Percentiles rank a stretch among this genome's conserved stretches.
phyloP scores from a whole-genome alignment of 306 rosid genomes.

The Begonia fuchsioides region DNA sequence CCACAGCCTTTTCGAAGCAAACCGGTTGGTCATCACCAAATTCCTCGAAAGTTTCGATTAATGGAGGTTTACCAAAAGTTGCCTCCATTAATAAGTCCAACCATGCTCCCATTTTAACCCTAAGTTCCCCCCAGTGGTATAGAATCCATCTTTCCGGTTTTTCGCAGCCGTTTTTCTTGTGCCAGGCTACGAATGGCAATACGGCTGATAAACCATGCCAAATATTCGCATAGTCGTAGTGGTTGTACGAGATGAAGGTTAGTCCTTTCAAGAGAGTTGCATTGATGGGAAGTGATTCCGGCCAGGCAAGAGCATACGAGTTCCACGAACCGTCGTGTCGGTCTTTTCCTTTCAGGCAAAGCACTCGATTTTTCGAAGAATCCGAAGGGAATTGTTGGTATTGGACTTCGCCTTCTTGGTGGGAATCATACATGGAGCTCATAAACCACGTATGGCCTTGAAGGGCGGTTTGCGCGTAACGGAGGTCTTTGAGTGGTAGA shows the following conservation, averaged over 20 bases:
- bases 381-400: conserved; percentile 53
- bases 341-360: conserved; percentile 47
- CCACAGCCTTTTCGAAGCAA: conserved; percentile 51
- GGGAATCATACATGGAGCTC: conserved; percentile 49
- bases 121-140: conserved; percentile 58
- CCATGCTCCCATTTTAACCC: conserved; percentile 36
- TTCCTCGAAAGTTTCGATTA: conserved; percentile 24
- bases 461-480: conserved; percentile 22
- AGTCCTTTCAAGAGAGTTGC: conserved; percentile 39
- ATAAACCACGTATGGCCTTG: conserved; percentile 67
- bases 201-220: conserved; percentile 53
- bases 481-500: conserved; percentile 55
- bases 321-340: conserved; percentile 57
- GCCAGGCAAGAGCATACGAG: conserved; percentile 49
- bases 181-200: conserved; percentile 60
- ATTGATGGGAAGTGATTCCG: conserved; percentile 33
- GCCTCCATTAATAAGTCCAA: conserved; percentile 33
- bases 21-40: conserved; percentile 23
- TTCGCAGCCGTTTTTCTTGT: conserved; percentile 20
- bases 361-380: conserved; percentile 21
- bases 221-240: conserved; percentile 38
- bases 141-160: conserved; percentile 35
- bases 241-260: conserved; percentile 56
- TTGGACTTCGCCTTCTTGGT: conserved; percentile 41
- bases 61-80: conserved; percentile 22